Percentiles rank a stretch among this genome's conserved stretches.
Conservation (phyloP, 331 rosid species). For the Rhamnella rubrinervis region DNA sequence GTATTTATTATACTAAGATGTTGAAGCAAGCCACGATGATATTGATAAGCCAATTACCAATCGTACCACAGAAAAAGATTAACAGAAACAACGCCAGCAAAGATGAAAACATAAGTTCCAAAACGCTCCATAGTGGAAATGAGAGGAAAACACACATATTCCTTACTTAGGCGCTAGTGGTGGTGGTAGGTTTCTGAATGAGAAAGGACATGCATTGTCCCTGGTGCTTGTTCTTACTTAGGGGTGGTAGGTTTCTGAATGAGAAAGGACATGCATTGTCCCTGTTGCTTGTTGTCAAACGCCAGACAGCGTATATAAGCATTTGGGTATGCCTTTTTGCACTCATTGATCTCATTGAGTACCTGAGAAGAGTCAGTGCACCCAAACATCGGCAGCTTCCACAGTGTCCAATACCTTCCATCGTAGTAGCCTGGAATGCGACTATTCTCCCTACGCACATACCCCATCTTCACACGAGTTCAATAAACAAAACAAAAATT, state of each 20-base stretch:
- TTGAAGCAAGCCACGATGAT: too few relatives aligned
- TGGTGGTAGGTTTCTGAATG: slow-evolving; percentile 53
- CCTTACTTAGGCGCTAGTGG: background rate
- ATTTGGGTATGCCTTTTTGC: slow-evolving; percentile 57
- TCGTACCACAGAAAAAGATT: background rate
- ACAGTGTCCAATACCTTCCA: slow-evolving; percentile 83
- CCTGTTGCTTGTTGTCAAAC: slow-evolving; percentile 66
- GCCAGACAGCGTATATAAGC: slow-evolving; percentile 72
- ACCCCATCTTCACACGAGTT: slow-evolving; percentile 41
- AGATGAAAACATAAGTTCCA: background rate
- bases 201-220: slow-evolving; percentile 70
- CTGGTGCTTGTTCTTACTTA: slow-evolving; percentile 56
- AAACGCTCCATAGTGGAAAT: background rate
- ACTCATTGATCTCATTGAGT: slow-evolving; percentile 58
- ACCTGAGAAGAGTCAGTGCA: slow-evolving; percentile 59
- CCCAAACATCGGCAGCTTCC: slow-evolving; percentile 87
- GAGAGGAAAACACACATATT: background rate
- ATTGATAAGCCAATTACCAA: too few relatives aligned
- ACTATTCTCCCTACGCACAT: slow-evolving; percentile 53
- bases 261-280: slow-evolving; percentile 68
- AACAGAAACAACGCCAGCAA: background rate
- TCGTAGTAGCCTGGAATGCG: slow-evolving; percentile 74
- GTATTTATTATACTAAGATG: too few relatives aligned
- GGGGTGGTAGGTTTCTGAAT: slow-evolving; percentile 50
- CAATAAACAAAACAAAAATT: background rate